Percentiles rank a stretch among this genome's conserved stretches.
Evolutionary conservation across 352 stramenopile species (phyloP).

Genomic region (Phytophthora hibernalis): DNA sequence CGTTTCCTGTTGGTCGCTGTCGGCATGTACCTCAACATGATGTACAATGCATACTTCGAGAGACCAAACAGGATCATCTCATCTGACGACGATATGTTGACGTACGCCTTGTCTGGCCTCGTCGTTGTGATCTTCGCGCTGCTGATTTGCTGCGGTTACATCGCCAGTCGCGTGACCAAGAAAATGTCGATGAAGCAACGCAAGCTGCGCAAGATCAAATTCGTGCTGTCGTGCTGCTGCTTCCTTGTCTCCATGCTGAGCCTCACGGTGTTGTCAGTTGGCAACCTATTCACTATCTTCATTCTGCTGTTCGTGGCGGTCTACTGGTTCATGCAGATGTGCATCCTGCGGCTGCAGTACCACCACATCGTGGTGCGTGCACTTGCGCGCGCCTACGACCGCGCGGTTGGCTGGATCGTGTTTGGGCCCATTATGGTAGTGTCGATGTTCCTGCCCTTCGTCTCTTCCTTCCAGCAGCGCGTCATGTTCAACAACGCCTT

Average conservation of each 20-base stretch:
- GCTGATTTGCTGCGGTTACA: slow-evolving; percentile 85
- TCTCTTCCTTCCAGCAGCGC: slow-evolving; percentile 86
- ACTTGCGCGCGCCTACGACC: slow-evolving; percentile 81
- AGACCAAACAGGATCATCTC: slow-evolving; percentile 62
- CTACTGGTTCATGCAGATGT: slow-evolving; percentile 90
- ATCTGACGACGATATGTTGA: slow-evolving; percentile 52
- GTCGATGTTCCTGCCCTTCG: slow-evolving; percentile 90
- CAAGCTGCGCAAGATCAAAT: slow-evolving; percentile 92
- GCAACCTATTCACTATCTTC: slow-evolving; percentile 76
- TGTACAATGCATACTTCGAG: slow-evolving; percentile 85
- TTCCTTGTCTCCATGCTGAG: slow-evolving; percentile 71
- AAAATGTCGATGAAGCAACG: slow-evolving; percentile 91
- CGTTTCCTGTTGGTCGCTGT: slow-evolving; percentile 81
- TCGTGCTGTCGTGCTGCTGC: slow-evolving; percentile 74
- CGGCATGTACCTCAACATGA: slow-evolving; percentile 80
- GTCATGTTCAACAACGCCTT: slow-evolving; percentile 93
- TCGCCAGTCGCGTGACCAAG: slow-evolving; percentile 86
- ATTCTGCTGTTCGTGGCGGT: slow-evolving; percentile 75
- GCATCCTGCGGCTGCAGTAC: slow-evolving; percentile 78
- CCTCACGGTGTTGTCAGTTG: slow-evolving; percentile 74
- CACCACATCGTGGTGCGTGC: slow-evolving; percentile 83
- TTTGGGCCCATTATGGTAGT: slow-evolving; percentile 90
- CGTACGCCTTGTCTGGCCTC: slow-evolving; percentile 66
- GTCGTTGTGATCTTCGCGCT: slow-evolving; percentile 79
- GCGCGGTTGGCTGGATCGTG: slow-evolving; percentile 88